Evolutionary conservation across 164 flowering plant species (phyloP).

Genomic region (Vitis riparia): DNA sequence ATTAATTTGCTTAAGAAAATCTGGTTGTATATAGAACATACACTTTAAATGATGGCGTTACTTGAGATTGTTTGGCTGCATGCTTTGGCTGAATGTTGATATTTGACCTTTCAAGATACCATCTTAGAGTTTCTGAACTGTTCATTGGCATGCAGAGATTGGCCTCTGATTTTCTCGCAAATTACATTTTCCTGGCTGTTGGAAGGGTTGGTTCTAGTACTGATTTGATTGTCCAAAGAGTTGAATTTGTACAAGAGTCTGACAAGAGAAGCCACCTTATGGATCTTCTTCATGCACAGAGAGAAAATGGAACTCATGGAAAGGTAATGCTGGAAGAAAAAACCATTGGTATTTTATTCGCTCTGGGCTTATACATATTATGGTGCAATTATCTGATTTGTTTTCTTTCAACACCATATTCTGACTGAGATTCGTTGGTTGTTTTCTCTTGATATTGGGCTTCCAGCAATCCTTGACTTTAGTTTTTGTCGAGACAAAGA

Average conservation of each 20-base stretch:
- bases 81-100: neutral
- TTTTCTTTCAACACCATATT: neutral
- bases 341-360: no score
- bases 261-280: conserved; percentile 11
- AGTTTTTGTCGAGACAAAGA: conserved; percentile 20
- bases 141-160: conserved; percentile 8
- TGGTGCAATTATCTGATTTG: neutral
- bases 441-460: neutral
- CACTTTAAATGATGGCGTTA: neutral
- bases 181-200: conserved; percentile 11
- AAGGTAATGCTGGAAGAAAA: no score
- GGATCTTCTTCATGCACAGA: conserved; percentile 18
- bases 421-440: neutral
- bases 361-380: no score
- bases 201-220: conserved; percentile 18
- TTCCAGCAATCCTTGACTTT: conserved; percentile 15
- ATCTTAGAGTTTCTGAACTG: neutral
- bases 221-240: conserved; percentile 18
- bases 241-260: conserved; percentile 14
- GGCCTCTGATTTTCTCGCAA: conserved; percentile 13
- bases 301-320: neutral
- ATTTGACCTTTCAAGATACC: neutral
- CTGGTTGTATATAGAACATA: neutral
- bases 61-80: neutral
- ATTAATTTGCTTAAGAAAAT: neutral